phyloP scores from a whole-genome alignment of 805 yeast species.

The Candida ortonii region DNA sequence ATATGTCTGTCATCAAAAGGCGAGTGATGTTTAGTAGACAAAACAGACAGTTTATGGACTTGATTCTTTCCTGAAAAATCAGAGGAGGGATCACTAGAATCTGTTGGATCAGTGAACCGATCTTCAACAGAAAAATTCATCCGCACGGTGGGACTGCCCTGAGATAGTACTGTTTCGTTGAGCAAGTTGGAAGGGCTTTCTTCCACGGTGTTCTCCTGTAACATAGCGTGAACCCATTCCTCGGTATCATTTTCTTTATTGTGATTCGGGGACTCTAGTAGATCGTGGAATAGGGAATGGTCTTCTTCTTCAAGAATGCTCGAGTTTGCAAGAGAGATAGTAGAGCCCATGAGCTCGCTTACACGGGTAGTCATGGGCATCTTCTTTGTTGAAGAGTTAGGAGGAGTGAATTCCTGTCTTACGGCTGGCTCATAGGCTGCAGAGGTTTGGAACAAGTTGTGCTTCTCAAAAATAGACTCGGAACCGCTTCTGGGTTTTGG shows the following conservation, averaged over 20 bases:
- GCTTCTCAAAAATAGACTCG: slow-evolving; percentile 1
- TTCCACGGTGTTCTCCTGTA: slow-evolving; percentile 14
- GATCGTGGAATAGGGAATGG: slow-evolving; percentile 14
- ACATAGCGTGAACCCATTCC: slow-evolving; percentile 20
- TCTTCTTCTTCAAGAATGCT: slow-evolving; percentile 16
- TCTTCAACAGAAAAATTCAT: too few species aligned
- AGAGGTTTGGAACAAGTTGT: neutral
- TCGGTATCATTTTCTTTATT: slow-evolving; percentile 15
- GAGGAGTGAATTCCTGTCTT: slow-evolving; percentile 15
- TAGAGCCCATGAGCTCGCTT: too few species aligned
- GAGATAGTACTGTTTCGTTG: slow-evolving; percentile 10
- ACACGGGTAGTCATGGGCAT: too few species aligned
- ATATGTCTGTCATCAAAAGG: neutral
- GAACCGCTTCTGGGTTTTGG: slow-evolving; percentile 8
- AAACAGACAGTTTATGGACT: neutral
- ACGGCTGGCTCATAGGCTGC: neutral
- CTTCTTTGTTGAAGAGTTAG: slow-evolving; percentile 17
- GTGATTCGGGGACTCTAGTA: slow-evolving; percentile 10
- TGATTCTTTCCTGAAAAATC: too few species aligned
- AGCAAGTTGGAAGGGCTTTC: slow-evolving; percentile 13
- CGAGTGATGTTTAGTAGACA: too few species aligned
- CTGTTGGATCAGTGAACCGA: too few species aligned
- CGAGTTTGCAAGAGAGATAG: too few species aligned
- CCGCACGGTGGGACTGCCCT: slow-evolving; percentile 20
- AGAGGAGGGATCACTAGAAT: too few species aligned